Base-by-base conservation (phyloP, 768 basidiomycete species). In the Lentinula sp. region DNA sequence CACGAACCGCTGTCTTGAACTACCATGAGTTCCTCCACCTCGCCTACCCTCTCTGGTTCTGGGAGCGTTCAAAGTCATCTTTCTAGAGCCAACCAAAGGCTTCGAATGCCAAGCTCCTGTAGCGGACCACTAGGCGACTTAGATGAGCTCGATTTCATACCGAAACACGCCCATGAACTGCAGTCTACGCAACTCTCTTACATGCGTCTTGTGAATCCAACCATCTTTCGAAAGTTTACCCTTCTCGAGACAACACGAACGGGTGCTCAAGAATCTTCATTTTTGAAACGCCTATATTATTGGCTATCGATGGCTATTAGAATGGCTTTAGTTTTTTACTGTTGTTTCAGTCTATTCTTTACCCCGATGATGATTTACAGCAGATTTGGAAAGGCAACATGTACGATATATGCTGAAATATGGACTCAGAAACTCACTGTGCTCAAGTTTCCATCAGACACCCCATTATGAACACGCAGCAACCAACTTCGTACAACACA, bases 61-160 rank as follows among this genome's bases (percentile, higher is more conserved):
- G 75, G 76, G 50, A 80, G 76, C 62, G 73, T 80, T 61, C 79
- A 80, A 59, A 78, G 76, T 54, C 75, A 80, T 65, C 70, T 80
- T 37, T 82, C 79, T 15, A 70, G 70, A 18, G 69, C 74, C 10
- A 76, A 76, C 21, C 46, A 60, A 57, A 57, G 56, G 42, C 7
- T 57, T 32, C 56, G 56, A 15, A 23, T 37, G 15, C 37, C 76
- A 80, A 59, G 80, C 80, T 51, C 65, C 16, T 18, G 16, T 35
- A 16, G 32, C 28, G 49, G 4, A 8, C 8, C 21, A 21, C 8
- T 50, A 55, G 16, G 51, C 51, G 51, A 16, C 35, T 15, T 23
- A 5, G 28, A n/a, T 35, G 13, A 32, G 32, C 11, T 21, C 21
- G 23, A 50, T 15, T 11, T 1, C 49, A 23, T 50, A 31, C 39